These are phyloP conservation scores for Colletotrichum euphorbiae DNA, from an alignment of 2,329 filamentous ascomycete species.

Conservation along the genomic window DNA sequence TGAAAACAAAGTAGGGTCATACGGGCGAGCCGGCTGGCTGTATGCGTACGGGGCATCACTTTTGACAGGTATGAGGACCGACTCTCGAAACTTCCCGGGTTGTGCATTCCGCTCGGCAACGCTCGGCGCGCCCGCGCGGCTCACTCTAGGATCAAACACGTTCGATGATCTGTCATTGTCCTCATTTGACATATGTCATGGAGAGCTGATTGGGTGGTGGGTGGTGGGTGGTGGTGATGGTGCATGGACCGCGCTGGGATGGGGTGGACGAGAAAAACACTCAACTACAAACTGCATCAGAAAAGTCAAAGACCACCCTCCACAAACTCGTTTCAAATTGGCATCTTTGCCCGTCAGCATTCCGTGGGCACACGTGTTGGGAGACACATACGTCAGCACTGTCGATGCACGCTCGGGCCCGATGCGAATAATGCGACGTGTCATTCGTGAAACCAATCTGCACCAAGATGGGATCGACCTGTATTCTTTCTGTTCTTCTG, in stretches of 20 bases:
- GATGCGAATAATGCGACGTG: constrained; percentile 17
- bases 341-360: not conserved
- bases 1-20: not conserved
- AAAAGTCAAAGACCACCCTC: constrained; percentile 7
- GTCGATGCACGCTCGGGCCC: not conserved
- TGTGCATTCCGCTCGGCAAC: not conserved
- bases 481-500: not conserved
- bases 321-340: constrained; percentile 26
- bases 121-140: not conserved
- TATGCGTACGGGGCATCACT: not conserved
- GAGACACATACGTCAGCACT: constrained; percentile 4
- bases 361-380: not conserved
- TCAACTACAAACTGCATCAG: constrained; percentile 24
- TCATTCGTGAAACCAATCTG: not conserved
- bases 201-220: not conserved
- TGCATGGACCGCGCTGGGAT: constrained; percentile 23
- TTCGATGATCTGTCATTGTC: constrained; percentile 19
- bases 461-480: constrained; percentile 1
- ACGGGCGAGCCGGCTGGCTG: not conserved
- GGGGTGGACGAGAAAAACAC: not conserved
- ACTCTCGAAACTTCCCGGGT: constrained; percentile 33
- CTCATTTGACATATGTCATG: constrained; percentile 18
- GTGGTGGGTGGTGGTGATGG: not conserved
- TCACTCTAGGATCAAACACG: constrained; percentile 9
- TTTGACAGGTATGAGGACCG: constrained; percentile 17